Evolutionary conservation across 495 filamentous ascomycete species (phyloP).

Genomic region (Aspergillus nanangensis): DNA sequence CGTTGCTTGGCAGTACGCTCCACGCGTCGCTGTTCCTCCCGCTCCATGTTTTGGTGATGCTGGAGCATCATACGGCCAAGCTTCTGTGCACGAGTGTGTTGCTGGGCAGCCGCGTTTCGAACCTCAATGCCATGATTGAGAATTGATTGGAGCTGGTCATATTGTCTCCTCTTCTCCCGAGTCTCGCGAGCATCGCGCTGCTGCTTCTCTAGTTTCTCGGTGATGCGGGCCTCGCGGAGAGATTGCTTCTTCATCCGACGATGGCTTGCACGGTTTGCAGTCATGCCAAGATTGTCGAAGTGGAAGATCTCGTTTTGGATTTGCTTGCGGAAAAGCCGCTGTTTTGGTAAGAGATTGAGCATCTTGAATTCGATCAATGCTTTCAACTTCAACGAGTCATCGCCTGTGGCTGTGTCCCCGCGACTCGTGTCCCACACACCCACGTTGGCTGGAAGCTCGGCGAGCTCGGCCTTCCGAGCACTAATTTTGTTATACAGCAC

Average conservation of each 20-base stretch:
- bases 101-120: constrained; percentile 44
- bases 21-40: constrained; percentile 96
- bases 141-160: constrained; percentile 75
- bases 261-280: constrained; percentile 81
- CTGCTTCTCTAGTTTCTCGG: constrained; percentile 97
- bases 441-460: constrained; percentile 74
- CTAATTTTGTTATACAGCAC: constrained; percentile 86
- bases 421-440: constrained; percentile 76
- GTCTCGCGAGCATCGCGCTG: constrained; percentile 92
- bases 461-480: constrained; percentile 76
- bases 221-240: constrained; percentile 91
- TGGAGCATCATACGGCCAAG: constrained; percentile 79
- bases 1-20: constrained; percentile 97
- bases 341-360: constrained; percentile 76
- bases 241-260: constrained; percentile 96
- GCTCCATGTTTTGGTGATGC: constrained; percentile 94
- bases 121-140: constrained; percentile 67
- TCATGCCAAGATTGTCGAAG: constrained; percentile 92
- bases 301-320: constrained; percentile 86
- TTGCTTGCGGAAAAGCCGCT: constrained; percentile 76
- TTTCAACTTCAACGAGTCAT: constrained; percentile 82
- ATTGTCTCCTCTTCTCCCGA: constrained; percentile 93
- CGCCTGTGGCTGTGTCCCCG: constrained; percentile 62
- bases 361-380: constrained; percentile 91
- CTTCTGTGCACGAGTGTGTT: constrained; percentile 71